Evolutionary conservation across 768 basidiomycete species (phyloP).

Genomic region (Calocybe cyanea): DNA sequence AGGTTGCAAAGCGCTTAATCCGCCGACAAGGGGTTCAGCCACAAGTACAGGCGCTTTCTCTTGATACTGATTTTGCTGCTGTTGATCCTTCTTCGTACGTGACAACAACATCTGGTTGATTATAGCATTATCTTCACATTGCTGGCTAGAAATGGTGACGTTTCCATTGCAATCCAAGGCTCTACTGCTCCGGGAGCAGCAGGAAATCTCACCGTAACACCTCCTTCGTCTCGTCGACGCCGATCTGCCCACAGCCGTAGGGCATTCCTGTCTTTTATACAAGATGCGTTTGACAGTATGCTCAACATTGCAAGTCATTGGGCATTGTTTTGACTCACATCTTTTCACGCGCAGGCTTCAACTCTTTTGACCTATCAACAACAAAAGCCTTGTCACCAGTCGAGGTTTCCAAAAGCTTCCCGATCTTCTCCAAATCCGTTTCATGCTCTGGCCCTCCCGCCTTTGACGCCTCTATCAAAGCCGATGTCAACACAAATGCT

Average conservation of each 20-base stretch:
- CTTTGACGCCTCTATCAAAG: slow-evolving; percentile 9
- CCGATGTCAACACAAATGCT: slow-evolving; percentile 17
- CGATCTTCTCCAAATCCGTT: slow-evolving; percentile 22
- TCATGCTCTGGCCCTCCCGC: slow-evolving; percentile 13
- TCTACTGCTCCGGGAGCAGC: slow-evolving; percentile 26
- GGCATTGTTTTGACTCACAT: background rate
- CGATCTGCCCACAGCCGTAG: slow-evolving; percentile 19
- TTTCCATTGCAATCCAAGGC: slow-evolving; percentile 29
- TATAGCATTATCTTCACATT: background rate
- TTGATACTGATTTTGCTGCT: slow-evolving; percentile 36
- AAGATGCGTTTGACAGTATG: slow-evolving; percentile 22
- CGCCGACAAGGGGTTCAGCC: slow-evolving; percentile 30
- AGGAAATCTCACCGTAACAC: slow-evolving; percentile 15
- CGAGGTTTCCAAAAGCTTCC: slow-evolving; percentile 25
- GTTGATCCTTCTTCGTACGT: slow-evolving; percentile 20
- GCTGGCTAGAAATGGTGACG: slow-evolving; percentile 16
- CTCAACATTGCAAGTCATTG: background rate
- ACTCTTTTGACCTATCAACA: slow-evolving; percentile 28
- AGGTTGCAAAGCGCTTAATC: slow-evolving; percentile 21
- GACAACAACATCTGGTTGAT: background rate
- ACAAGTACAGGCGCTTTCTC: slow-evolving; percentile 32
- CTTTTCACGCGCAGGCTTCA: slow-evolving; percentile 13
- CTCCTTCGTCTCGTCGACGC: slow-evolving; percentile 31
- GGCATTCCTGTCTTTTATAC: slow-evolving; percentile 23
- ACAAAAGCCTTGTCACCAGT: slow-evolving; percentile 27